Percentiles rank a stretch among this genome's conserved stretches.
phyloP scores from a whole-genome alignment of 768 basidiomycete genomes.

The Fomitopsis pulvina region DNA sequence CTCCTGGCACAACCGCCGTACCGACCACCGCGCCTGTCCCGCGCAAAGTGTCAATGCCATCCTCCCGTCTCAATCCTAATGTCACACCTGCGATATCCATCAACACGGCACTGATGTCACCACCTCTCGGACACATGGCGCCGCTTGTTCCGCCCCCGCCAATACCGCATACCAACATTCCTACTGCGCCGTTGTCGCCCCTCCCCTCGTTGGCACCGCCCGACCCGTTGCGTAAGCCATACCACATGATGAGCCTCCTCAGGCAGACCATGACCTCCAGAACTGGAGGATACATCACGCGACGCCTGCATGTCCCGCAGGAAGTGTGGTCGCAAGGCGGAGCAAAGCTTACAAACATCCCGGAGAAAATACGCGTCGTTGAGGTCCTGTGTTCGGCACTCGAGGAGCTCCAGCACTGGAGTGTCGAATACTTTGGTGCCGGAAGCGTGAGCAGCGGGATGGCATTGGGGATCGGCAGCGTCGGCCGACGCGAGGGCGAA shows the following conservation, averaged over 20 bases:
- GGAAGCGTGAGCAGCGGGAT: slow-evolving; percentile 73
- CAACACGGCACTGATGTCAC: slow-evolving; percentile 44
- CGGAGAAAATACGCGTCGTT: slow-evolving; percentile 83
- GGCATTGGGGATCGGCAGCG: slow-evolving; percentile 67
- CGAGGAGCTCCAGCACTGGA: slow-evolving; percentile 68
- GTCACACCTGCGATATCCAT: slow-evolving; percentile 41
- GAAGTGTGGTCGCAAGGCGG: slow-evolving; percentile 92
- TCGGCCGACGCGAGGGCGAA: slow-evolving; percentile 73
- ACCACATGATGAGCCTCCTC: slow-evolving; percentile 83
- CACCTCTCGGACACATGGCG: slow-evolving; percentile 27
- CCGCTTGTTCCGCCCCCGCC: slow-evolving; percentile 41
- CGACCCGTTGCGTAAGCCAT: slow-evolving; percentile 77
- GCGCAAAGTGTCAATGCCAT: slow-evolving; percentile 60
- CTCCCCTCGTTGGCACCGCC: slow-evolving; percentile 66
- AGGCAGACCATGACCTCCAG: slow-evolving; percentile 70
- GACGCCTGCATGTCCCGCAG: slow-evolving; percentile 78
- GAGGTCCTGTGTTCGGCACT: slow-evolving; percentile 72
- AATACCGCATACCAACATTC: slow-evolving; percentile 48
- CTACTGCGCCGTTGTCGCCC: slow-evolving; percentile 72
- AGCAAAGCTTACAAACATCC: slow-evolving; percentile 72
- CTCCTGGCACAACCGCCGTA: slow-evolving; percentile 42
- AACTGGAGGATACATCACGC: slow-evolving; percentile 85
- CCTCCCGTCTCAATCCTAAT: slow-evolving; percentile 45
- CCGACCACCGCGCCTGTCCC: slow-evolving; percentile 28
- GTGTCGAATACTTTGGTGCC: slow-evolving; percentile 70